These are phyloP conservation scores for Trifolium dubium DNA, from an alignment of 306 rosid species.

Conservation along the genomic window DNA sequence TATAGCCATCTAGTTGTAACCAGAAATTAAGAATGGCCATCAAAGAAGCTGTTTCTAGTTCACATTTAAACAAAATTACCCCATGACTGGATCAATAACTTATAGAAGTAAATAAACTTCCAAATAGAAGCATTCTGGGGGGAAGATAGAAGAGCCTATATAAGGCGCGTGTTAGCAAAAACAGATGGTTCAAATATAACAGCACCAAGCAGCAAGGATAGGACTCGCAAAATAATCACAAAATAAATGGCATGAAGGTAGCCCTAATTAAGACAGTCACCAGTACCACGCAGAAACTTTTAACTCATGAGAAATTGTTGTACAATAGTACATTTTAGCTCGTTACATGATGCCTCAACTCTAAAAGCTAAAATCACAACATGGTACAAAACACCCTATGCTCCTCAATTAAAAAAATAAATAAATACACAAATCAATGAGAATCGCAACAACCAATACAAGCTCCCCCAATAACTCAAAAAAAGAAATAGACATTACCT, in stretches of 20 bases:
- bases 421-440: conserved; percentile 37
- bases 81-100: too few relatives aligned
- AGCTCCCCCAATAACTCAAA: background rate
- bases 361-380: conserved; percentile 30
- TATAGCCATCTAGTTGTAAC: too few relatives aligned
- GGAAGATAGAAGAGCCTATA: too few relatives aligned
- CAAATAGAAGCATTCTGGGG: too few relatives aligned
- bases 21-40: too few relatives aligned
- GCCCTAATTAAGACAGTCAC: background rate
- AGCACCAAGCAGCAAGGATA: background rate
- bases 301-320: background rate
- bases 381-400: conserved; percentile 6
- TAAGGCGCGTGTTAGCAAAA: too few relatives aligned
- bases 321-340: conserved; percentile 1
- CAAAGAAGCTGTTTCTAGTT: too few relatives aligned
- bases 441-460: conserved; percentile 30
- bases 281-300: background rate
- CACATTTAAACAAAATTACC: too few relatives aligned
- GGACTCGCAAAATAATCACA: background rate
- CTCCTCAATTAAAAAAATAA: conserved; percentile 38
- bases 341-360: conserved; percentile 3
- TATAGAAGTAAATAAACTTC: too few relatives aligned
- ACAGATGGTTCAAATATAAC: too few relatives aligned
- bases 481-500: background rate
- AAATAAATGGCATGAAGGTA: background rate